Evolutionary conservation across 2,329 filamentous ascomycete species (phyloP), one percentile per base, ranked within the genome.

Genomic region (Lachnum nothofagi): DNA sequence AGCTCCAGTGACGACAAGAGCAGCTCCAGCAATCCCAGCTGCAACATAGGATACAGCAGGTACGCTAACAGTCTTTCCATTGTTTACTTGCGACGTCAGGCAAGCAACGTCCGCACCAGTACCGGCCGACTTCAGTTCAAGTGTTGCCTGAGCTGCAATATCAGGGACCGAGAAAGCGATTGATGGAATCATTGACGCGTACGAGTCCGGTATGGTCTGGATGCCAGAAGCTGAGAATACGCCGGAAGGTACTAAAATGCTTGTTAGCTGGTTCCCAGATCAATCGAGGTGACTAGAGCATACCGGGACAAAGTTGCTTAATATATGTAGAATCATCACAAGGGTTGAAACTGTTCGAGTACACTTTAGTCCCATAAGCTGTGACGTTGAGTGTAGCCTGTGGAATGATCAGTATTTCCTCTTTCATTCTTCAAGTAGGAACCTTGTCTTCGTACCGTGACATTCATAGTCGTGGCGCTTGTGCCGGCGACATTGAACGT

Each of bases 101-200:
- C 93, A 98, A 19, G 89, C 91, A 7, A 95, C 77, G 35, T 84
- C 75, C 27, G 77, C 62, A 33, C 75, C 76, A 4, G 71, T 73
- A 25, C 85, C 79, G 33, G 80, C 68, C 4, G 80, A 71, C 51
- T 77, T 82, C 39, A 98, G 77, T 64, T 88, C 72, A 55, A 98
- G 72, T 38, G 83, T 93, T 27, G 91, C 93, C 61, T 85, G 71
- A 31, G 91, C 91, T 47, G 91, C 85, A 59, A 98, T 85, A 65
- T 98, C 91, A 42, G 93, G 93, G 25, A 98, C 76, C 52, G 80
- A 79, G 71, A 96, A 98, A 10, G 91, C 91, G 57, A 98, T 95
- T 2, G 80, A 72, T 1, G 93, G 93, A 34, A 98, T 91, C 69
- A 86, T 71, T 46, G 76, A 76, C 48, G 88, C 82, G 63, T 83